Base-by-base conservation (phyloP, 805 yeast genomes). In the Starmerella asiatica region DNA sequence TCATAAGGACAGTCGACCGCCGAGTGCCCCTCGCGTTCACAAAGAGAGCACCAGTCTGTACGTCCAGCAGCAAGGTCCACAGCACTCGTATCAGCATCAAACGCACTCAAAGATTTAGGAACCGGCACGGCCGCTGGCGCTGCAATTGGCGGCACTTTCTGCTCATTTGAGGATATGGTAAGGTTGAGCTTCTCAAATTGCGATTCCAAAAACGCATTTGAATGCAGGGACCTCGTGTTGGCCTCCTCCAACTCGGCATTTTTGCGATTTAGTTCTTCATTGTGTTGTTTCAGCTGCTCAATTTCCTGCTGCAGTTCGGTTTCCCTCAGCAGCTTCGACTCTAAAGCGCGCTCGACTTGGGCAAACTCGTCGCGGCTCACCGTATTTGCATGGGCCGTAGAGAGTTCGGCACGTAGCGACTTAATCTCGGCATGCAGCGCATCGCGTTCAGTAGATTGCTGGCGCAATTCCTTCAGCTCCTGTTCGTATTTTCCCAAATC, bases 21-120 rank as follows among this genome's bases (percentile, higher is more conserved):
- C 35, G 75, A 77, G 55, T 88, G 98, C 0, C 97, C 98, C 33
- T 73, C 76, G 39, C 83, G 65, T 57, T 88, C 97, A 61, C 98
- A 88, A 38, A 84, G 64, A 0, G 93, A 94, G 62, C 98, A 88
- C 94, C 95, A 88, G 46, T 73, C 68, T 21, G 63, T 63, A 32
- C 86, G 68, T 1, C 94, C 94, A 2, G 73, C 74, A 0, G 85
- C 67, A 1, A 86, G 79, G 55, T 83, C 91, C 12, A 59, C 32
- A 26, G 14, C 20, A 26, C 34, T 32, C n/a, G 24, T 32, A 32
- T 32, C 34, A 24, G 40, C 43, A 30, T 45, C 48, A 19, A 16
- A 30, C 9, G 37, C 19, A n/a, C 16, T 34, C n/a, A 44, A 32
- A 26, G 28, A 20, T 3, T 18, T 20, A n/a, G 40, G 43, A 31